Conservation (phyloP, 179 eudicot genomes). For the Beta macrorhiza region DNA sequence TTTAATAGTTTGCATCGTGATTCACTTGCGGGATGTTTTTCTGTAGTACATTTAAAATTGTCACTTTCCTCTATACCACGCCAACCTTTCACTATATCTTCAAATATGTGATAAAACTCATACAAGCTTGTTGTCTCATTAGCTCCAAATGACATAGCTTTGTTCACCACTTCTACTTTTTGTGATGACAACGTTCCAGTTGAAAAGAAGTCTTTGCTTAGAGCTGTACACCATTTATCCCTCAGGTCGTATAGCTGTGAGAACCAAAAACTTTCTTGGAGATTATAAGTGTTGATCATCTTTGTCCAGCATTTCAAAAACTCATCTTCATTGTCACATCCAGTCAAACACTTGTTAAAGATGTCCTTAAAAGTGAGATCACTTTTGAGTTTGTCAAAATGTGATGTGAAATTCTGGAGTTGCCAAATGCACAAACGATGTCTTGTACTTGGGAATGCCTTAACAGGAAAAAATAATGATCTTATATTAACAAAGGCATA, state of each 20-base stretch:
- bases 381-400: background rate
- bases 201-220: constrained; percentile 19
- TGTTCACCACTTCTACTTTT: constrained; percentile 1
- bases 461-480: background rate
- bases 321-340: background rate
- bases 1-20: too few species aligned
- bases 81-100: background rate
- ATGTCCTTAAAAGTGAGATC: background rate
- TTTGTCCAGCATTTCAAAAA: constrained; percentile 3
- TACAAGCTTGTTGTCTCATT: background rate
- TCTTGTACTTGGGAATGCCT: constrained; percentile 8
- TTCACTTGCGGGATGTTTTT: too few species aligned
- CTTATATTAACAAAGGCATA: too few species aligned
- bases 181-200: constrained; percentile 11
- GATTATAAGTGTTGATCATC: background rate
- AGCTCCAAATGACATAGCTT: constrained; percentile 12
- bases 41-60: background rate
- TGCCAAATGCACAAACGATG: constrained; percentile 13
- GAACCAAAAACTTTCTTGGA: background rate
- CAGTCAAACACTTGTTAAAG: constrained; percentile 8
- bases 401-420: background rate
- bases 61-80: background rate
- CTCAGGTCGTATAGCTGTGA: background rate
- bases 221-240: constrained; percentile 9
- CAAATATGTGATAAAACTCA: constrained; percentile 1